Evolutionary conservation across 2,329 filamentous ascomycete genomes (phyloP), one percentile per base, ranked within the genome.

Genomic region (Lasiodiplodia citricola): DNA sequence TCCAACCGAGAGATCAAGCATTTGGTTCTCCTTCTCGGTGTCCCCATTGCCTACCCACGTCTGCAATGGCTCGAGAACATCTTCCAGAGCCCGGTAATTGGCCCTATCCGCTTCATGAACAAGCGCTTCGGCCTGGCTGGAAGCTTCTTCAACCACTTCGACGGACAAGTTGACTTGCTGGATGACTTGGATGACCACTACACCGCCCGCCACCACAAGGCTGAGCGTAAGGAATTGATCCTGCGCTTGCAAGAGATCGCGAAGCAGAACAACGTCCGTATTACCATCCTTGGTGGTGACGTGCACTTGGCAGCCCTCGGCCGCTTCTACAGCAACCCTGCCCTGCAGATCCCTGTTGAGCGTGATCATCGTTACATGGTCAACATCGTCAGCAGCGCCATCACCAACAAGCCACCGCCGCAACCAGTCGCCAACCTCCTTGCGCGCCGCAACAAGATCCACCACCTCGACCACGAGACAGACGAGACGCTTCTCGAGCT

Each of bases 51-150:
- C 1, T 85, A 87, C 71, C 85, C 85, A 1, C 93, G 95, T 73
- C 85, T 97, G 66, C 96, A 94, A n/a, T 97, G 95, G 95, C 86
- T 97, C 4, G 95, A 98, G 78, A 97, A 97, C 75, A 92, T 97
- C 69, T 88, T 98, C 73, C 87, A 87, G 18, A 96, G 93, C 70
- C 94, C 95, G 0, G 73, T 97, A 28, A 94, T 97, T 76, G 94
- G 91, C 0, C 94, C 94, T 0, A 89, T 97, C 76, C 94, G 94
- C 75, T 90, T 98, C 71, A 79, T 97, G 74, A 96, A 97, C 83
- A 92, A 94, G 78, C 89, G 94, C 31, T 97, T 98, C 73, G 95
- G 95, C 68, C 81, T 97, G 55, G 91, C 91, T 4, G 94, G 94
- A 60, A 89, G 90, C 65, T 84, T 97, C 55, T 97, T 98, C 85